phyloP scores from a whole-genome alignment of 805 yeast genomes.

The Metschnikowia amazonensis region DNA sequence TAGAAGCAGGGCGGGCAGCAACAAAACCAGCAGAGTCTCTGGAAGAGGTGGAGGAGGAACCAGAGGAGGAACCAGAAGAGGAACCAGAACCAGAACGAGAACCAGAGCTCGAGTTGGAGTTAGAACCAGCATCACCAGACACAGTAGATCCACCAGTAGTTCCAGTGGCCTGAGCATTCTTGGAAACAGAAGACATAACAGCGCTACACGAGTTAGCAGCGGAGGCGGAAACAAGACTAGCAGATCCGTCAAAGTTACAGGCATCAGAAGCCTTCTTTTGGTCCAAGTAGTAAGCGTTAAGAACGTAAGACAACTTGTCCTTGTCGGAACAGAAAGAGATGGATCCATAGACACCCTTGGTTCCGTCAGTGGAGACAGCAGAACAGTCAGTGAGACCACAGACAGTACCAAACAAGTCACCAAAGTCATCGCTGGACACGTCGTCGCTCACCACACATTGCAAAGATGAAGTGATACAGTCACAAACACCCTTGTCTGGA shows the following conservation, averaged over 20 bases:
- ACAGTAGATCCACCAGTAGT: constrained; percentile 9
- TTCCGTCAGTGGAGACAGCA: constrained; percentile 61
- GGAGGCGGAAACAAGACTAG: constrained; percentile 37
- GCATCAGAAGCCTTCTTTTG: constrained; percentile 15
- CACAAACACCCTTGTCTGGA: constrained; percentile 61
- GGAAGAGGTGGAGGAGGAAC: constrained; percentile 21
- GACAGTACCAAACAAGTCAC: constrained; percentile 52
- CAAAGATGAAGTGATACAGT: constrained; percentile 55
- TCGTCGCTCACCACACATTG: constrained; percentile 57
- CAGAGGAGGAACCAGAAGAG: constrained; percentile 22
- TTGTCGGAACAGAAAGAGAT: constrained; percentile 67
- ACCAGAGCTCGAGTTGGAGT: constrained; percentile 18
- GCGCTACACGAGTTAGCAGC: constrained; percentile 32
- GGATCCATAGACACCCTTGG: constrained; percentile 64
- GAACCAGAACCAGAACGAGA: constrained; percentile 20
- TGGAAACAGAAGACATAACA: constrained; percentile 17
- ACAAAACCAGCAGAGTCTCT: constrained; percentile 19
- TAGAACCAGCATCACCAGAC: constrained; percentile 21
- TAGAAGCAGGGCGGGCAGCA: constrained; percentile 24
- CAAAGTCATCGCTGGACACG: constrained; percentile 55
- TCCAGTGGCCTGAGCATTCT: constrained; percentile 16
- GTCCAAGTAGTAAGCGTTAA: constrained; percentile 55
- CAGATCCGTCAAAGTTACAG: constrained; percentile 44
- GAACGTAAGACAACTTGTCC: constrained; percentile 60
- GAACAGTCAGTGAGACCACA: constrained; percentile 60